Percentiles rank a stretch among this genome's conserved stretches.
phyloP scores from a whole-genome alignment of 306 rosid species.

The Luffa acutangula region DNA sequence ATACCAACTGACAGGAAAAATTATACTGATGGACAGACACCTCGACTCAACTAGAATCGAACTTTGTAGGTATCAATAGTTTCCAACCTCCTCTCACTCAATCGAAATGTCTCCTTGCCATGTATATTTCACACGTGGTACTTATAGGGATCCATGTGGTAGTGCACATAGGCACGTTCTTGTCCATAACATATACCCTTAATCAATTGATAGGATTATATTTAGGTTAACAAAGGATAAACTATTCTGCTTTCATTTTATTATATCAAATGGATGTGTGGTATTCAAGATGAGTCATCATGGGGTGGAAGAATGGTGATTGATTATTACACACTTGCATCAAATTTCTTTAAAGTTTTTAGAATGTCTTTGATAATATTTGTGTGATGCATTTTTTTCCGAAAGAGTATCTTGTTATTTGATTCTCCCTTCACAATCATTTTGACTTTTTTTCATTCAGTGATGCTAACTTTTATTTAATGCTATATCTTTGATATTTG shows the following conservation, averaged over 20 bases:
- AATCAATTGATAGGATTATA: no score
- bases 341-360: background rate
- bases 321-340: background rate
- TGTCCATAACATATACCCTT: no score
- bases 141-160: no score
- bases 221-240: no score
- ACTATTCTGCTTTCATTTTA: background rate
- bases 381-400: background rate
- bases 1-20: no score
- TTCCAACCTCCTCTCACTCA: no score
- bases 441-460: background rate
- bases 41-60: no score
- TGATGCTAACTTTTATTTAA: background rate
- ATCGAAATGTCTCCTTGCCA: no score
- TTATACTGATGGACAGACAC: no score
- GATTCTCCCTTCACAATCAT: conserved; percentile 5
- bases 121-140: no score
- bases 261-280: background rate
- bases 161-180: no score
- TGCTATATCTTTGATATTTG: background rate
- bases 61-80: no score
- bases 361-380: background rate
- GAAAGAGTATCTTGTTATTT: background rate
- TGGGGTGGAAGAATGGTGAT: background rate
- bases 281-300: background rate